Evolutionary conservation across 805 yeast species (phyloP).

Genomic region (Ogataea kodamae): DNA sequence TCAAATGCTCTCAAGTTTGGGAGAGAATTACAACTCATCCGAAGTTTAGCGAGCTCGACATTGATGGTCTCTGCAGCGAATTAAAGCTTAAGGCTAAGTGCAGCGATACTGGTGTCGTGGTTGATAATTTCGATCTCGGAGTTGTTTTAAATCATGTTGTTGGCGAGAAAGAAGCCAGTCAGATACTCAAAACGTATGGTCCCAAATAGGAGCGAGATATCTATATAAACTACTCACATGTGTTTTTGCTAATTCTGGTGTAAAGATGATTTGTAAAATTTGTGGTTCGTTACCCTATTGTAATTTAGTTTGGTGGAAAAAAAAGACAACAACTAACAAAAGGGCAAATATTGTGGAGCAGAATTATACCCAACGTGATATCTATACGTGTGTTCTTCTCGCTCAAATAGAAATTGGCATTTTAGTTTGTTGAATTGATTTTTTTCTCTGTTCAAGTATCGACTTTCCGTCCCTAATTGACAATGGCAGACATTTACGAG

Average conservation of each 20-base stretch:
- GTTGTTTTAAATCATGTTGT: slow-evolving; percentile 37
- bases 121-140: slow-evolving; percentile 77
- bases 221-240: no score
- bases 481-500: slow-evolving; percentile 50
- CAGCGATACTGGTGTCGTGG: slow-evolving; percentile 87
- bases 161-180: no score
- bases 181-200: no score
- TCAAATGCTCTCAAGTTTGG: slow-evolving; percentile 92
- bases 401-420: slow-evolving; percentile 7
- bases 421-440: slow-evolving; percentile 4
- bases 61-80: slow-evolving; percentile 89
- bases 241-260: no score
- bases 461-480: slow-evolving; percentile 2
- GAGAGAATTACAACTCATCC: slow-evolving; percentile 95
- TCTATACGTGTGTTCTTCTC: slow-evolving; percentile 1
- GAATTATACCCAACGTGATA: slow-evolving; percentile 2
- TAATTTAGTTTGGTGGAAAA: slow-evolving; percentile 9
- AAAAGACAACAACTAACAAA: slow-evolving; percentile 14
- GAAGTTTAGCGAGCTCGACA: slow-evolving; percentile 85
- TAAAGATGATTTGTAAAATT: slow-evolving; percentile 9
- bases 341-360: slow-evolving; percentile 12
- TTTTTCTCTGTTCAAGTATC: slow-evolving; percentile 2
- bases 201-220: no score
- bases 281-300: slow-evolving; percentile 15
- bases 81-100: slow-evolving; percentile 91